Conservation (phyloP, 495 filamentous ascomycete genomes). For the Talaromyces trachyspermus region DNA sequence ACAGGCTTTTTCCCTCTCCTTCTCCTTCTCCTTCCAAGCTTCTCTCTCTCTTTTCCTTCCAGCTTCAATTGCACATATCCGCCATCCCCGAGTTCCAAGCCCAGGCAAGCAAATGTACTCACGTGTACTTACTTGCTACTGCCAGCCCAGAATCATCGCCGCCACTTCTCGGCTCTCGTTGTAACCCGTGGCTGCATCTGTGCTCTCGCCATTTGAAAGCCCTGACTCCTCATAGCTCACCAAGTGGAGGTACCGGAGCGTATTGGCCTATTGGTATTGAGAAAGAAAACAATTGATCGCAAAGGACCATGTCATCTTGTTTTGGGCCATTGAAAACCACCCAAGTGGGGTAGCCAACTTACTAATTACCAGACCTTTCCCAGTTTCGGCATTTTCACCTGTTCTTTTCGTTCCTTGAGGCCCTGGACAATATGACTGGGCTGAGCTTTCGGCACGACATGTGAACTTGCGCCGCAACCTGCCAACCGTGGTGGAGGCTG, state of each 20-base stretch:
- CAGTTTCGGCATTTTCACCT: slow-evolving; percentile 3
- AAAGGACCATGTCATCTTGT: background rate
- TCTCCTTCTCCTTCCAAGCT: no score
- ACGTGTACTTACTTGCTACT: no score
- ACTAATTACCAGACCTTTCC: slow-evolving; percentile 4
- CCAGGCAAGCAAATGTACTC: no score
- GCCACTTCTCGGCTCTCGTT: no score
- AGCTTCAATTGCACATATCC: no score
- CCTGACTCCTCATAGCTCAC: no score
- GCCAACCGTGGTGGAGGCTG: slow-evolving; percentile 3
- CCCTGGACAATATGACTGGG: background rate
- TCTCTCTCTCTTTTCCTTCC: no score
- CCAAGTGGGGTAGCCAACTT: background rate
- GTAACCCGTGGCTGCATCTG: slow-evolving; percentile 6
- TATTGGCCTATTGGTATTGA: no score
- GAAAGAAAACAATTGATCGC: no score
- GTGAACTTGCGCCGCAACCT: slow-evolving; percentile 4
- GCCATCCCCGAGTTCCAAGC: no score
- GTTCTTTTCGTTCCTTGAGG: background rate
- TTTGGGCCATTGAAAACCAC: background rate
- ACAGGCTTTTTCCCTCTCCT: no score
- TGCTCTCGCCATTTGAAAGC: background rate
- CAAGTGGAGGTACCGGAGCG: slow-evolving; percentile 6
- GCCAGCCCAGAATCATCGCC: no score
- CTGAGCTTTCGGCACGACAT: slow-evolving; percentile 2